Percentiles rank a stretch among this genome's conserved stretches.
Evolutionary conservation across 2,329 filamentous ascomycete genomes (phyloP).

Genomic region (Hypoxylon sp.): DNA sequence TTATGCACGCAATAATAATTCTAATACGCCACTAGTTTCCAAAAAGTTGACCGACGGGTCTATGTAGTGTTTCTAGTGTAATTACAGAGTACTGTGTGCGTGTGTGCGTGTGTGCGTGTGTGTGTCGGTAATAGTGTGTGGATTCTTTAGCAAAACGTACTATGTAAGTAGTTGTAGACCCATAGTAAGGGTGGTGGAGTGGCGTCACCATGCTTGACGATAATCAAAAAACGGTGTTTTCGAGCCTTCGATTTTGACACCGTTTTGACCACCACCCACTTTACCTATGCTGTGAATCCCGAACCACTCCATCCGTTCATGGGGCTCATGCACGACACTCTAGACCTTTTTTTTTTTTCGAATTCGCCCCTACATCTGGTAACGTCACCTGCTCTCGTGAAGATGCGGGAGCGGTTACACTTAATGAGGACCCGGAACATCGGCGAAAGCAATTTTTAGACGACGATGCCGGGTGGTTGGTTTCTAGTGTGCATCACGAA

Average conservation of each 20-base stretch:
- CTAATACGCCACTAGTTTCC: conserved; percentile 2
- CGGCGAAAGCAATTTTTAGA: not conserved
- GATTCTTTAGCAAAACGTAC: conserved; percentile 19
- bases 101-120: not conserved
- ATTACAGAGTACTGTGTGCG: not conserved
- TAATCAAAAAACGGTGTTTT: conserved; percentile 27
- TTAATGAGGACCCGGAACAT: not conserved
- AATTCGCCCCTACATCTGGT: conserved; percentile 7
- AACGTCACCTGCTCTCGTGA: conserved; percentile 21
- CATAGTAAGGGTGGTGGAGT: conserved; percentile 32
- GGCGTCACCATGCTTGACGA: conserved; percentile 37
- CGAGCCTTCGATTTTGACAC: conserved; percentile 2
- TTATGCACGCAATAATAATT: conserved; percentile 5
- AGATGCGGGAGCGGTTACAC: conserved; percentile 18
- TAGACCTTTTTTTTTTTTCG: not conserved
- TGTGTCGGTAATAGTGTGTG: not conserved
- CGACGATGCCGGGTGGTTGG: not conserved
- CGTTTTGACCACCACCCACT: conserved; percentile 10
- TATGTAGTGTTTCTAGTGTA: not conserved
- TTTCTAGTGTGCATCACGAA: not conserved
- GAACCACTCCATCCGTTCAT: conserved; percentile 20
- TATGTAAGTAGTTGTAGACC: conserved; percentile 8
- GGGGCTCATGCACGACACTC: conserved; percentile 37
- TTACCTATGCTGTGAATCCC: conserved; percentile 28
- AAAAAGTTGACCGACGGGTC: conserved; percentile 3